Conservation (phyloP, 2,329 filamentous ascomycete genomes). For the Diaporthe sp. region DNA sequence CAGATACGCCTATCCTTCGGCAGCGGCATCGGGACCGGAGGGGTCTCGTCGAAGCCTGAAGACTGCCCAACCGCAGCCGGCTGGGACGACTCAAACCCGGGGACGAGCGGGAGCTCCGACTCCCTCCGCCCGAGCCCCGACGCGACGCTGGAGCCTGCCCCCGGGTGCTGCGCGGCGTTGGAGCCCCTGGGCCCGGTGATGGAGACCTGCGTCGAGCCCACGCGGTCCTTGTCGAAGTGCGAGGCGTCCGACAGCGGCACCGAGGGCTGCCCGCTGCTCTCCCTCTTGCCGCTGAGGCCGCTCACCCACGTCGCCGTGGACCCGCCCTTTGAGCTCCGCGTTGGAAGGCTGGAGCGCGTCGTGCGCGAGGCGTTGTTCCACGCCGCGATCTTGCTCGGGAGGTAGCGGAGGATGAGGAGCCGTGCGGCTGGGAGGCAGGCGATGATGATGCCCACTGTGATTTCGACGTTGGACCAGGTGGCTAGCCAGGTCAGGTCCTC, state of each 20-base stretch:
- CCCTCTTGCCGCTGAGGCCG: constrained; percentile 18
- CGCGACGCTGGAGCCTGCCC: neutral
- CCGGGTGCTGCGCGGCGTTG: neutral
- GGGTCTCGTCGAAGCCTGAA: neutral
- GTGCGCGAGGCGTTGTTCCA: neutral
- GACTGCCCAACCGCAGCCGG: neutral
- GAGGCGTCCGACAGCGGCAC: neutral
- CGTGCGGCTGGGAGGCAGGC: constrained; percentile 34
- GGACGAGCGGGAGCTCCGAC: constrained; percentile 1
- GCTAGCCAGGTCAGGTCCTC: constrained; percentile 24
- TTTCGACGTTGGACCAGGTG: constrained; percentile 27
- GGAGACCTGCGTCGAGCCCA: neutral
- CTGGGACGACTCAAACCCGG: neutral
- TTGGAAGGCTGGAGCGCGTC: neutral
- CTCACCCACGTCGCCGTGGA: constrained; percentile 20
- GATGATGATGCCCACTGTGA: constrained; percentile 32
- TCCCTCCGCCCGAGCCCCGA: neutral
- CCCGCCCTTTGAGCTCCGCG: constrained; percentile 10
- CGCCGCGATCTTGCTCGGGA: neutral
- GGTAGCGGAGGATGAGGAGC: constrained; percentile 19
- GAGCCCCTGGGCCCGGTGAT: neutral
- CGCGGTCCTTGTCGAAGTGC: constrained; percentile 2
- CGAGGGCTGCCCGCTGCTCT: neutral
- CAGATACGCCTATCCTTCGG: constrained; percentile 11
- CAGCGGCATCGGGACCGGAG: neutral